A percentile compares a stretch with the other conserved stretches of the same genome.
Evolutionary conservation across 2,329 filamentous ascomycete genomes (phyloP).

Genomic region (Aspergillus fructus): DNA sequence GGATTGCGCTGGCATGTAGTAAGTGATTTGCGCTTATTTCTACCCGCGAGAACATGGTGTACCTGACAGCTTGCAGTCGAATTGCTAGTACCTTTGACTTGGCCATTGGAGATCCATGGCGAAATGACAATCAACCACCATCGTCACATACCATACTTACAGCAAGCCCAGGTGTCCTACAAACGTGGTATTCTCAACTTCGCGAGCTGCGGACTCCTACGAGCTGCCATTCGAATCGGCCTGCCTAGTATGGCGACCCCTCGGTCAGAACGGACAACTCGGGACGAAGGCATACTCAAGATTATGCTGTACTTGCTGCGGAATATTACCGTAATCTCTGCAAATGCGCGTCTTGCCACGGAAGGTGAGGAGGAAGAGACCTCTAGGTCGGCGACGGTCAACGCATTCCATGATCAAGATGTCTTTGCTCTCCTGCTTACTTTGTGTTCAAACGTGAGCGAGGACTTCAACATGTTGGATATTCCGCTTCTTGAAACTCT

Average conservation of each 20-base stretch:
- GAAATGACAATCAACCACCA: constrained; percentile 92
- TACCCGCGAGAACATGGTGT: constrained; percentile 1
- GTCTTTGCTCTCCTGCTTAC: constrained; percentile 83
- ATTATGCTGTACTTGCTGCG: constrained; percentile 84
- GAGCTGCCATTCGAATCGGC: constrained; percentile 76
- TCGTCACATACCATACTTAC: constrained; percentile 83
- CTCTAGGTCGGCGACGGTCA: constrained; percentile 81
- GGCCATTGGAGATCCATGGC: constrained; percentile 80
- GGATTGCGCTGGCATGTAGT: constrained; percentile 77
- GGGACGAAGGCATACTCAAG: constrained; percentile 91
- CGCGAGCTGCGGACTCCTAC: constrained; percentile 72
- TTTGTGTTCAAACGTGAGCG: constrained; percentile 86
- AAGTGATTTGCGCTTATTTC: constrained; percentile 24
- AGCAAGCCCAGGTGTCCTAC: constrained; percentile 83
- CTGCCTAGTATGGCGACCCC: constrained; percentile 82
- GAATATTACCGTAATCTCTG: constrained; percentile 82
- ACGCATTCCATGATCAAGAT: constrained; percentile 87
- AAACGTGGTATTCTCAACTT: constrained; percentile 86
- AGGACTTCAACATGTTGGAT: constrained; percentile 89
- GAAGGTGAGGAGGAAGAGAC: constrained; percentile 90
- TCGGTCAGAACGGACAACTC: constrained; percentile 69
- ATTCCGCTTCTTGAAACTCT: constrained; percentile 86
- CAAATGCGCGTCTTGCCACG: constrained; percentile 68
- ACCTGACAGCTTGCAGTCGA: constrained; percentile 58
- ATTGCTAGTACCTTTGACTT: constrained; percentile 86